Percentiles rank a stretch among this genome's conserved stretches.
These are phyloP conservation scores for Phytopythium mirpurense DNA, from an alignment of 352 stramenopile genomes.

Conservation along the genomic window DNA sequence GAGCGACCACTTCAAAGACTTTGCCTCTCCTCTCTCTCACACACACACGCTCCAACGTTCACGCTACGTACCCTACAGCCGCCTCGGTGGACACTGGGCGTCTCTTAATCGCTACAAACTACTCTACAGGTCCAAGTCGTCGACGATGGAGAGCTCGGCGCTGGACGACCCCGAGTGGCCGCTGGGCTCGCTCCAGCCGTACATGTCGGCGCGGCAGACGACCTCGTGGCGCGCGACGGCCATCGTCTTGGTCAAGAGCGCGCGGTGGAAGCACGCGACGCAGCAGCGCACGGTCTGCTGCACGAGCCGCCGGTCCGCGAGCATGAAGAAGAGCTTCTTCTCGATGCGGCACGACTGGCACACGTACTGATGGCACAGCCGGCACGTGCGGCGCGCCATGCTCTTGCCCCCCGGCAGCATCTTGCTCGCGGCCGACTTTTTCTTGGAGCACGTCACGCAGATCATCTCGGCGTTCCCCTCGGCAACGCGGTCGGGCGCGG, in stretches of 20 bases:
- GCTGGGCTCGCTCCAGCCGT: slow-evolving; percentile 19
- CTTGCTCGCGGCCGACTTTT: slow-evolving; percentile 15
- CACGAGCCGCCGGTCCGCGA: slow-evolving; percentile 18
- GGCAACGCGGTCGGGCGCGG: not conserved
- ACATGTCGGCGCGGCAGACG: slow-evolving; percentile 16
- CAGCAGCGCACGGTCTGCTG: slow-evolving; percentile 18
- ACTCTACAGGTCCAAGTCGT: slow-evolving; percentile 17
- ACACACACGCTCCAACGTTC: too few species aligned
- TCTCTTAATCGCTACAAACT: too few species aligned
- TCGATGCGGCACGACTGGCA: slow-evolving; percentile 19
- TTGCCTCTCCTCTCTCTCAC: too few species aligned
- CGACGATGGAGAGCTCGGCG: slow-evolving; percentile 21
- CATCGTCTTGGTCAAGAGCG: slow-evolving; percentile 11
- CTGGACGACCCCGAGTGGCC: slow-evolving; percentile 13
- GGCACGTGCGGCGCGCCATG: slow-evolving; percentile 15
- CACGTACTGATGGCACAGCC: slow-evolving; percentile 15
- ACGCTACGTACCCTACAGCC: too few species aligned
- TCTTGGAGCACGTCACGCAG: slow-evolving; percentile 19
- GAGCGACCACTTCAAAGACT: too few species aligned
- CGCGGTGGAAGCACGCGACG: slow-evolving; percentile 13
- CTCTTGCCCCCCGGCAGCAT: slow-evolving; percentile 9
- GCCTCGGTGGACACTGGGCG: too few species aligned
- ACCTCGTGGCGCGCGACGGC: slow-evolving; percentile 14
- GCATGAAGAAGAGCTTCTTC: slow-evolving; percentile 20
- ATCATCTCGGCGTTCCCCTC: slow-evolving; percentile 6